These are phyloP conservation scores for Eucalyptus polybractea DNA, from an alignment of 345 rosid species.

Conservation along the genomic window DNA sequence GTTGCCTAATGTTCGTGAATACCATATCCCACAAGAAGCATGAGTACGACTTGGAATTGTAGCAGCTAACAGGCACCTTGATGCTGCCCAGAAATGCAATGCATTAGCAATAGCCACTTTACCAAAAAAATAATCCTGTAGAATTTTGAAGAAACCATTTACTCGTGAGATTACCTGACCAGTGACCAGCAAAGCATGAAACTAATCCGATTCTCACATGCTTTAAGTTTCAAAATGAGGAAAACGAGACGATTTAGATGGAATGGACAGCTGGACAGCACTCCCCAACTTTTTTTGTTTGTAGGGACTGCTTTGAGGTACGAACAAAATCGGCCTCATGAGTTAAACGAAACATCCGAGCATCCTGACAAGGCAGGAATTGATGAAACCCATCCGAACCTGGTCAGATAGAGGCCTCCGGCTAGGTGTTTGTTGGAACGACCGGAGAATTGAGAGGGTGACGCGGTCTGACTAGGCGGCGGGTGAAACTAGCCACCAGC, in stretches of 20 bases:
- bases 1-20: slow-evolving; percentile 61
- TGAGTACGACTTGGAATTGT: slow-evolving; percentile 48
- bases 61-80: slow-evolving; percentile 77
- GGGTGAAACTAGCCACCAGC: slow-evolving; percentile 4
- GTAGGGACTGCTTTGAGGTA: neutral
- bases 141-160: neutral
- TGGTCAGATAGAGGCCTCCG: slow-evolving; percentile 38
- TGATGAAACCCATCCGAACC: slow-evolving; percentile 28
- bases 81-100: slow-evolving; percentile 50
- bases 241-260: neutral
- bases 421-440: slow-evolving; percentile 54
- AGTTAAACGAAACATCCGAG: neutral
- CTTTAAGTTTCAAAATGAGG: slow-evolving; percentile 39
- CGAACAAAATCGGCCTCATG: neutral
- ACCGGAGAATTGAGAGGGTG: slow-evolving; percentile 34
- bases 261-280: neutral
- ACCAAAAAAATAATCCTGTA: neutral
- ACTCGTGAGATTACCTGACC: slow-evolving; percentile 36
- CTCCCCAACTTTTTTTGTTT: neutral
- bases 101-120: neutral
- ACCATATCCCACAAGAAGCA: slow-evolving; percentile 78
- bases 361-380: neutral
- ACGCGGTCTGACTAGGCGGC: slow-evolving; percentile 11
- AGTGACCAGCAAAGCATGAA: slow-evolving; percentile 89
- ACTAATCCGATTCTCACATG: slow-evolving; percentile 70